phyloP scores from a whole-genome alignment of 148 eudicot genomes.

The Silene conica region DNA sequence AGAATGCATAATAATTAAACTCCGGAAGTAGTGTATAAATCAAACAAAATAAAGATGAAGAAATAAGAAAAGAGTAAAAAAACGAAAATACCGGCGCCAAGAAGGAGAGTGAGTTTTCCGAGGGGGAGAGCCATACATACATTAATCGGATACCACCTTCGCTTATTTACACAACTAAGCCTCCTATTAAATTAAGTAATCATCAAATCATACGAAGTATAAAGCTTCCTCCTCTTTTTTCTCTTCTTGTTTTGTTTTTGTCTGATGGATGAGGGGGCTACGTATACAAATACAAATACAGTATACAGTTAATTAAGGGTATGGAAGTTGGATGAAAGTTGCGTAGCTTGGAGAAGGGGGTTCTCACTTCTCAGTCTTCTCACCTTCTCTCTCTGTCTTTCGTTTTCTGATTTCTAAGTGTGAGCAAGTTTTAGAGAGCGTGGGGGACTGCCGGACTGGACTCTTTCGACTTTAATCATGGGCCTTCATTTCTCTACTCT shows the following conservation, averaged over 20 bases:
- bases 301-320: neutral
- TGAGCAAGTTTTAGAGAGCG: too few relatives aligned
- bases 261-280: too few relatives aligned
- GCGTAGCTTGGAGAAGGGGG: slow-evolving; percentile 27
- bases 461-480: too few relatives aligned
- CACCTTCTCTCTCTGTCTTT: neutral
- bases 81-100: slow-evolving; percentile 72
- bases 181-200: too few relatives aligned
- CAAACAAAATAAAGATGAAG: neutral
- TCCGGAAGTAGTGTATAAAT: neutral
- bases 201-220: too few relatives aligned
- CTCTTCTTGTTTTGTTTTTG: too few relatives aligned
- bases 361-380: too few relatives aligned
- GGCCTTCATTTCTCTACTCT: too few relatives aligned
- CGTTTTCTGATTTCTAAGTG: neutral
- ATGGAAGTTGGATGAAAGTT: neutral
- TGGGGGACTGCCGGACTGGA: too few relatives aligned
- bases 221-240: too few relatives aligned
- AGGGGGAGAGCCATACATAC: slow-evolving; percentile 64
- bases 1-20: too few relatives aligned
- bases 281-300: too few relatives aligned
- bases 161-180: neutral
- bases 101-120: slow-evolving; percentile 72
- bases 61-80: neutral
- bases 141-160: neutral